Evolutionary conservation across 163 green algal species (phyloP).

Genomic region (Chlamydomonas reinhardtii): DNA sequence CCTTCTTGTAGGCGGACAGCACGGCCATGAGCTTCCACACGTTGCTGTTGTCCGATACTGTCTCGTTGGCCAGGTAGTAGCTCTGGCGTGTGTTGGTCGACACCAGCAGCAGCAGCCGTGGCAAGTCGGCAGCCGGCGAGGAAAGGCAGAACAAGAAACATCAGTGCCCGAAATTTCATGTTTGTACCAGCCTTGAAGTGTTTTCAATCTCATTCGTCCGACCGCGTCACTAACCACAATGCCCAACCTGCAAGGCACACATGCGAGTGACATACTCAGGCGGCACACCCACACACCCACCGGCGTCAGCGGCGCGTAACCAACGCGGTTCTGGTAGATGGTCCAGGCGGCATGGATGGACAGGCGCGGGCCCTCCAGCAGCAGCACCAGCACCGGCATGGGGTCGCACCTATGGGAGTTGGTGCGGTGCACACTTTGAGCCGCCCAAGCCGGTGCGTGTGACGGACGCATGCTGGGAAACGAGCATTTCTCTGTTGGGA

Average conservation of each 20-base stretch:
- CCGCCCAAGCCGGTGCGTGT: neutral
- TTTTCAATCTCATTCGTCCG: neutral
- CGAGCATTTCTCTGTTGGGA: too few relatives aligned
- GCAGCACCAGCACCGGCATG: neutral
- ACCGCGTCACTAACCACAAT: neutral
- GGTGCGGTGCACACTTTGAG: too few relatives aligned
- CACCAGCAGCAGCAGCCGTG: neutral
- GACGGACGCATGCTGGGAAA: too few relatives aligned
- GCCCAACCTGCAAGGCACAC: neutral
- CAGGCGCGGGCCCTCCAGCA: constrained; percentile 12
- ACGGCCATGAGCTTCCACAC: constrained; percentile 9
- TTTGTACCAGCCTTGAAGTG: too few relatives aligned
- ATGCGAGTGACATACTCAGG: neutral
- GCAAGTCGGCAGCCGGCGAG: neutral
- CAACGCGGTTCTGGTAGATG: constrained; percentile 7
- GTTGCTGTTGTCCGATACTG: neutral
- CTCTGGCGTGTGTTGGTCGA: too few relatives aligned
- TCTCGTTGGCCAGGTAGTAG: constrained; percentile 14
- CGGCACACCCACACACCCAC: neutral
- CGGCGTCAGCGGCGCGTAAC: neutral
- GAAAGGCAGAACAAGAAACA: neutral
- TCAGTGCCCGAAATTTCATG: neutral
- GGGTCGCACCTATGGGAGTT: neutral
- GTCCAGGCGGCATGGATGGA: constrained; percentile 9
- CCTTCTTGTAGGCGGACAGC: constrained; percentile 5